Evolutionary conservation across 345 rosid genomes (phyloP).

Genomic region (Populus deltoides): DNA sequence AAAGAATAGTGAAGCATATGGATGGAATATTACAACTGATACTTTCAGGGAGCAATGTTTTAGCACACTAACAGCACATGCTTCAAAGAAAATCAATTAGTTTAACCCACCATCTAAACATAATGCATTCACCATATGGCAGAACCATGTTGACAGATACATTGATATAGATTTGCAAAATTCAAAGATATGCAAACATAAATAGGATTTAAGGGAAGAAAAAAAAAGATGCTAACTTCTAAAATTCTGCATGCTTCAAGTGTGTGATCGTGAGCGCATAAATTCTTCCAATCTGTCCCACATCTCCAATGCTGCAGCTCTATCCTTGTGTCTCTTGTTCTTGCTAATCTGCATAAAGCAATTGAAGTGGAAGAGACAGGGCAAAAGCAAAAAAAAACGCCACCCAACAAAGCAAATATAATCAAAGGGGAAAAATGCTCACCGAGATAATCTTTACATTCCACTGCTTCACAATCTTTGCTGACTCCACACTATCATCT

Average conservation of each 20-base stretch:
- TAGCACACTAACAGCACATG: neutral
- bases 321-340: slow-evolving; percentile 90
- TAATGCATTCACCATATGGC: neutral
- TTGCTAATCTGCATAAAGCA: slow-evolving; percentile 70
- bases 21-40: neutral
- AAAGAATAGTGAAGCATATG: too few species aligned
- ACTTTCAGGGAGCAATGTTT: neutral
- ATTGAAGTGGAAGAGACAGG: neutral
- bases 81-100: neutral
- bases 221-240: slow-evolving; percentile 27
- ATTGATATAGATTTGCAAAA: neutral
- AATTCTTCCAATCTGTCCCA: slow-evolving; percentile 93
- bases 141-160: neutral
- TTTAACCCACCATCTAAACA: neutral
- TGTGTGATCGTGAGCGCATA: slow-evolving; percentile 78
- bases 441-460: slow-evolving; percentile 96
- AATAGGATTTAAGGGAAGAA: neutral
- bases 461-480: slow-evolving; percentile 95
- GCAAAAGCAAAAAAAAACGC: slow-evolving; percentile 10
- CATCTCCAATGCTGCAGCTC: slow-evolving; percentile 95
- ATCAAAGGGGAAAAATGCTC: slow-evolving; percentile 14
- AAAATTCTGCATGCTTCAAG: slow-evolving; percentile 35
- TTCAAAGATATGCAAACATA: neutral
- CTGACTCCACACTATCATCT: slow-evolving; percentile 93
- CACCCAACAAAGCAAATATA: neutral